Conservation (phyloP, 2,329 filamentous ascomycete genomes). For the Elsinoe batatas region DNA sequence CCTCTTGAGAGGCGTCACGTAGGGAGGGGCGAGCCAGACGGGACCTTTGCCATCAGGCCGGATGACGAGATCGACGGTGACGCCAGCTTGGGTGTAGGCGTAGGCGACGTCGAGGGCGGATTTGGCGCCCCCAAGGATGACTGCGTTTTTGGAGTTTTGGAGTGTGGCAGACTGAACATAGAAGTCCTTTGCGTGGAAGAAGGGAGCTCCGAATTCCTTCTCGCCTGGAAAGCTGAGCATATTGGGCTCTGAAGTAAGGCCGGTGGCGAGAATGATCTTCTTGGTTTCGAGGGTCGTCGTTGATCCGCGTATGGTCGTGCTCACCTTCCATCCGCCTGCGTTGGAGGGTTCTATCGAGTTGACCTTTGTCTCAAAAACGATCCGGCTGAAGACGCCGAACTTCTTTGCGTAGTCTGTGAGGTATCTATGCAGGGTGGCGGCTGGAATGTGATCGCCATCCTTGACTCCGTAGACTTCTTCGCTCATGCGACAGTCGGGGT, state of each 20-base stretch:
- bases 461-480: slow-evolving; percentile 35
- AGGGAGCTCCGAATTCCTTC: slow-evolving; percentile 40
- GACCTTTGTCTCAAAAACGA: slow-evolving; percentile 45
- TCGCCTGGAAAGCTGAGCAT: slow-evolving; percentile 44
- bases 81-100: slow-evolving; percentile 43
- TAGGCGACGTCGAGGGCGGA: slow-evolving; percentile 56
- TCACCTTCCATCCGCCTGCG: slow-evolving; percentile 20
- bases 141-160: slow-evolving; percentile 33
- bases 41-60: slow-evolving; percentile 51
- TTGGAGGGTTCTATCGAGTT: slow-evolving; percentile 34
- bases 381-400: slow-evolving; percentile 40
- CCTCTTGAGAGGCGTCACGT: slow-evolving; percentile 57
- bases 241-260: slow-evolving; percentile 48
- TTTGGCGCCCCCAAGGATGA: slow-evolving; percentile 53
- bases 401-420: slow-evolving; percentile 46
- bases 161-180: slow-evolving; percentile 29
- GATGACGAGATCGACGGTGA: slow-evolving; percentile 48
- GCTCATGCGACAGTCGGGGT: slow-evolving; percentile 62
- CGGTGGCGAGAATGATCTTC: slow-evolving; percentile 53
- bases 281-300: slow-evolving; percentile 17
- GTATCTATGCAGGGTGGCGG: slow-evolving; percentile 46
- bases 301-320: neutral
- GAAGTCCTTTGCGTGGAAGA: slow-evolving; percentile 52
- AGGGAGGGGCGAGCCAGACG: slow-evolving; percentile 49
- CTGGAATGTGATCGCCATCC: slow-evolving; percentile 50